Evolutionary conservation across 208 protist species (phyloP).

Genomic region (Herpetomonas tarakana): DNA sequence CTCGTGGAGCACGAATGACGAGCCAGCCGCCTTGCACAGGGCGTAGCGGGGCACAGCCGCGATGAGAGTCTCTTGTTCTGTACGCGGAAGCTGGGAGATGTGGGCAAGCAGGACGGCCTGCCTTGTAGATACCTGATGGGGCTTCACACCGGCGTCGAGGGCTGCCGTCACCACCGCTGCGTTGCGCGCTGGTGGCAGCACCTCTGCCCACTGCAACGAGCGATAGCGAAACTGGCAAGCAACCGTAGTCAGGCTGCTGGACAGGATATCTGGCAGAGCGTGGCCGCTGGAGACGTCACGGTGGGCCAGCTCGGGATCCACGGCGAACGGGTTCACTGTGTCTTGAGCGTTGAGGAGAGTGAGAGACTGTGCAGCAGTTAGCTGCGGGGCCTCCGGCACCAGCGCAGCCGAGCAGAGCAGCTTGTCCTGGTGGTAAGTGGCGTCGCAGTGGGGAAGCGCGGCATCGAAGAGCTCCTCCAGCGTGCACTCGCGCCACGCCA

Average conservation of each 20-base stretch:
- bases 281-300: constrained; percentile 25
- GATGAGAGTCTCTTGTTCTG: constrained; percentile 32
- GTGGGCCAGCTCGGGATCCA: constrained; percentile 57
- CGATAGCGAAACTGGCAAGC: constrained; percentile 71
- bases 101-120: constrained; percentile 45
- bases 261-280: constrained; percentile 21
- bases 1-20: constrained; percentile 28
- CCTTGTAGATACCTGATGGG: constrained; percentile 35
- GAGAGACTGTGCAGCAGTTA: constrained; percentile 11
- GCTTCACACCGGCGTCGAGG: constrained; percentile 7
- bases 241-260: constrained; percentile 69
- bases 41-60: constrained; percentile 22
- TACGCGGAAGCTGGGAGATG: constrained; percentile 46
- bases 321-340: constrained; percentile 73
- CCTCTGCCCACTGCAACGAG: constrained; percentile 66
- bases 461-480: constrained; percentile 35
- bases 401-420: constrained; percentile 21
- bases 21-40: constrained; percentile 32
- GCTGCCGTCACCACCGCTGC: neutral
- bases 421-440: neutral
- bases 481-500: constrained; percentile 24
- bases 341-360: constrained; percentile 70
- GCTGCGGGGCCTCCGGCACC: neutral
- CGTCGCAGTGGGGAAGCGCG: constrained; percentile 12
- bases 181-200: no score